A percentile compares a stretch with the other conserved stretches of the same genome.
Conservation (phyloP, 2,329 filamentous ascomycete genomes). For the Zymoseptoria tritici region DNA sequence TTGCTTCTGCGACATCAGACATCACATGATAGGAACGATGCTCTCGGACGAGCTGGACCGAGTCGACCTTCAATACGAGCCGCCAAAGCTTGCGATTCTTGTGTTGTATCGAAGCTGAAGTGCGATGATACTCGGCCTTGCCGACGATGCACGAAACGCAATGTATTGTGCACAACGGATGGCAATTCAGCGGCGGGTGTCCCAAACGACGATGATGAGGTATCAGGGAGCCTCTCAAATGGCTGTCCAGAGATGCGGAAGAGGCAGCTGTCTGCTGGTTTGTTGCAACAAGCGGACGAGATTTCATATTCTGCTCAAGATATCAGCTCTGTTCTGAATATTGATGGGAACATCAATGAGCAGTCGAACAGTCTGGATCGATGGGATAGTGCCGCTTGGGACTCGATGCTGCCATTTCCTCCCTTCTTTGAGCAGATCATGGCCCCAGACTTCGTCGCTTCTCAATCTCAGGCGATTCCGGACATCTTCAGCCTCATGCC, state of each 20-base stretch:
- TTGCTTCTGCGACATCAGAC: slow-evolving; percentile 26
- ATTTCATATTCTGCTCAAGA: no score
- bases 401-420: slow-evolving; percentile 6
- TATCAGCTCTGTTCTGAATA: no score
- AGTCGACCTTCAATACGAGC: slow-evolving; percentile 21
- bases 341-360: no score
- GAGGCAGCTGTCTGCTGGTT: not conserved
- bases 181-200: no score
- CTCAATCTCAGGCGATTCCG: slow-evolving; percentile 2
- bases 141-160: slow-evolving; percentile 16
- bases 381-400: slow-evolving; percentile 1
- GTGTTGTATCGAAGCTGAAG: slow-evolving; percentile 28
- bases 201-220: no score
- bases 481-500: slow-evolving; percentile 13
- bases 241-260: not conserved
- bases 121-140: slow-evolving; percentile 27
- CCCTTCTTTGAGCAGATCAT: slow-evolving; percentile 20
- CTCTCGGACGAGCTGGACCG: slow-evolving; percentile 15
- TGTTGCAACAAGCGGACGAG: not conserved
- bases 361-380: not conserved
- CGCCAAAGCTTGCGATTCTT: slow-evolving; percentile 27
- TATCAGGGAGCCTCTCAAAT: no score
- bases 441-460: slow-evolving; percentile 12
- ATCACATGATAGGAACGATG: slow-evolving; percentile 23
- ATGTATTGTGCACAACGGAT: slow-evolving; percentile 1